Base-by-base conservation (phyloP, 1,139 yeast genomes). In the Geotrichum macrosporum region DNA sequence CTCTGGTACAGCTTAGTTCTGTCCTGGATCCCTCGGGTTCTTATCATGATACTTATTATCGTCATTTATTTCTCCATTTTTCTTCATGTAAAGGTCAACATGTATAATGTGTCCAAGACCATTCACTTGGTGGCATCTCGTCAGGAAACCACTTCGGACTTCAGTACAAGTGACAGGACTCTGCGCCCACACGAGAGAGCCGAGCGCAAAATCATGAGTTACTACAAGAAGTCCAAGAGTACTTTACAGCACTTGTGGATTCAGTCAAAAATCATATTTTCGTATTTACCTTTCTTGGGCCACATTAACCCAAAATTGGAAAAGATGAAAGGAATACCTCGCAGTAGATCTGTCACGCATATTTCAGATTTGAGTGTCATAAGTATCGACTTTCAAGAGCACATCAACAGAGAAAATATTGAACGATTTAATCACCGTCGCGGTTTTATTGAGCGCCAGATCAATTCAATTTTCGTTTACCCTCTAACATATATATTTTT, bases 1-100 rank as follows among this genome's bases (percentile, higher is more conserved):
- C 62, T 74, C 10, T 85, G 94, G 94, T 81, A 80, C 60, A 70
- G 86, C 46, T 62, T 83, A 41, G 87, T 72, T 0, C 68, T 87
- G 43, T 76, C 87, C 54, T 87, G 95, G 95, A 80, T 78, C 0
- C 92, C 95, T 1, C 71, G 96, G 37, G 82, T 78, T 59, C 62
- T 76, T 48, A 76, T 87, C 44, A 74, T 84, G 55, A 59, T 82
- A 5, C 60, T 73, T 21, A 84, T 87, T 55, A 60, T 83, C 46
- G 64, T 72, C 12, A 76, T 84, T 41, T 88, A 88, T 64, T 69
- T 78, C 39, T 70, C 80, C 42, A 81, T 88, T 47, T 87, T 86
- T 64, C 64, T 78, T 53, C 84, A 82, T 58, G 89, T 87, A 35
- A 47, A 49, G 15, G 32, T 40, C 15, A 46, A 43, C 31, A 39